Percentiles rank a stretch among this genome's conserved stretches.
phyloP scores from a whole-genome alignment of 805 yeast species.

The Komagataella pseudopastoris region DNA sequence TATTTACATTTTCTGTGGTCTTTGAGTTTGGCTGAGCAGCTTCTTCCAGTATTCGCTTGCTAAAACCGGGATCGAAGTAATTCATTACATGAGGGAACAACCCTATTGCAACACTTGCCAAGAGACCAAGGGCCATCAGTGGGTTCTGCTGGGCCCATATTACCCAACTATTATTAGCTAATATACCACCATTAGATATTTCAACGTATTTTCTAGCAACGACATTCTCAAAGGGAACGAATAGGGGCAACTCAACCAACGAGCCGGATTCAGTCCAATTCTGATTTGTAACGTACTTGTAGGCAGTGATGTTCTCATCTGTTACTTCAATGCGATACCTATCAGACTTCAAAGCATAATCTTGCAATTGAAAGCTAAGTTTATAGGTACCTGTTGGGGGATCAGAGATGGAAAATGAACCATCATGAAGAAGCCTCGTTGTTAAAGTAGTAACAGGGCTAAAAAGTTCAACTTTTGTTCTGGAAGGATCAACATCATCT shows the following conservation, averaged over 20 bases:
- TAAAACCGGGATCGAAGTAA: slow-evolving; percentile 14
- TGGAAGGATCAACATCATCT: not conserved
- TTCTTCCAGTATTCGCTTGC: slow-evolving; percentile 11
- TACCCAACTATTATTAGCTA: not conserved
- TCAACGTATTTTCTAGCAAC: slow-evolving; percentile 8
- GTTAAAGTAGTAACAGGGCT: not conserved
- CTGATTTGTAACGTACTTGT: not conserved
- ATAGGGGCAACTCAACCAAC: not conserved
- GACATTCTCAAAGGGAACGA: slow-evolving; percentile 3
- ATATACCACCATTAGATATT: not conserved
- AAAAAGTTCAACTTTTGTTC: not conserved
- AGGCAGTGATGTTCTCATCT: not conserved
- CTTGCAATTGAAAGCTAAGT: not conserved
- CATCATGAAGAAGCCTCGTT: not conserved
- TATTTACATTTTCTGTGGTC: not conserved
- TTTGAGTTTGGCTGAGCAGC: slow-evolving; percentile 2
- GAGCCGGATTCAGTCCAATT: not conserved
- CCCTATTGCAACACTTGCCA: slow-evolving; percentile 5
- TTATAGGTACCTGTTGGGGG: not conserved
- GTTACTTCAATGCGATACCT: not conserved
- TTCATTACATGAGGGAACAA: slow-evolving; percentile 12
- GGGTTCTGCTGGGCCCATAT: slow-evolving; percentile 8
- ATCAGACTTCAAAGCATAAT: not conserved
- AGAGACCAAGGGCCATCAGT: slow-evolving; percentile 4
- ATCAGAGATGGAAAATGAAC: not conserved